Evolutionary conservation across 225 moss, liverwort and hornwort genomes (phyloP).

Genomic region (Antitrichia curtipendula): DNA sequence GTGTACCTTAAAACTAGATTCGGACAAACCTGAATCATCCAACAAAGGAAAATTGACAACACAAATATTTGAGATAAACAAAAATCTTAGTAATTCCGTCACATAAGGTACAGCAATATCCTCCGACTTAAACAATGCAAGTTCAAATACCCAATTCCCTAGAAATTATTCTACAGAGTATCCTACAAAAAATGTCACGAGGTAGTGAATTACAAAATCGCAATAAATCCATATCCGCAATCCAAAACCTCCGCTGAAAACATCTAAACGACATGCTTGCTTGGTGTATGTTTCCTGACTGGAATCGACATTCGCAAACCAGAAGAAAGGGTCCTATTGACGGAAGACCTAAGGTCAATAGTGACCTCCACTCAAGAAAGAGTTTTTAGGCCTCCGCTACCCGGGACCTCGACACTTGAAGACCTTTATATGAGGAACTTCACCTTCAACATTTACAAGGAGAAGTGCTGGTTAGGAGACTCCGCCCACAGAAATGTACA

Average conservation of each 20-base stretch:
- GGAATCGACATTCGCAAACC: neutral
- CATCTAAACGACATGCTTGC: neutral
- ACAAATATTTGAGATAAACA: neutral
- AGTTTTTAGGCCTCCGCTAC: neutral
- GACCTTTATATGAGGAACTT: neutral
- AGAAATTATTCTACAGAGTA: neutral
- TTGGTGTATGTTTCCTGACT: neutral
- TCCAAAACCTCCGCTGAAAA: neutral
- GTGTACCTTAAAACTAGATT: neutral
- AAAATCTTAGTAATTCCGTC: neutral
- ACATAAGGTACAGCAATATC: neutral
- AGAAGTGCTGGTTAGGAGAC: too few relatives aligned
- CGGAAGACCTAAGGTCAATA: too few relatives aligned
- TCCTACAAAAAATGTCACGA: neutral
- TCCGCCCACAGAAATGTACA: neutral
- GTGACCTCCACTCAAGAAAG: neutral
- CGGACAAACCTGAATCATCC: neutral
- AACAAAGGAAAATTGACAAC: neutral
- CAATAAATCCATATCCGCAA: too few relatives aligned
- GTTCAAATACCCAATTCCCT: neutral
- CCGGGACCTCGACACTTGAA: neutral
- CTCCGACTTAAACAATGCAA: neutral
- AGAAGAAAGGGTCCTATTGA: neutral
- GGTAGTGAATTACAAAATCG: neutral
- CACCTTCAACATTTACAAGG: neutral